Evolutionary conservation across 306 rosid species (phyloP), one percentile per base, ranked within the genome.

Genomic region (Argentina anserina): DNA sequence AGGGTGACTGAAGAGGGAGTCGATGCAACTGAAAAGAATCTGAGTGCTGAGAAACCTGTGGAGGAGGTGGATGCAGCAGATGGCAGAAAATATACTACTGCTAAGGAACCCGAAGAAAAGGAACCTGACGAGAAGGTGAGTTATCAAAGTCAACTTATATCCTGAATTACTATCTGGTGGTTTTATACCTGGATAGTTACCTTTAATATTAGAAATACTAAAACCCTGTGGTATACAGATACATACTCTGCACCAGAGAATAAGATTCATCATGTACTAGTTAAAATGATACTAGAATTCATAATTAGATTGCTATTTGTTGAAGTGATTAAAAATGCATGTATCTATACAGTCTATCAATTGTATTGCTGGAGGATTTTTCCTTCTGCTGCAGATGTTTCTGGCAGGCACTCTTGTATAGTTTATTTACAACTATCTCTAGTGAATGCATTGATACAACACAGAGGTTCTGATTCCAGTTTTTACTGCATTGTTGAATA

Each of bases 111-210:
- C 25, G 96, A 87, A 82, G 96, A 91, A 78, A 86, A 88, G 61
- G 97, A 89, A 75, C 90, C 97, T 1, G 89, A 89, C 87, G 96
- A 89, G 55, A 91, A 89, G 91, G 97, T 94, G 59, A 64, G 47
- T 37, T 71, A 25, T 71, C 42, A 36, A 1, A 36, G 64, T 25
- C n/a, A 25, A 43, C 31, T 28, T 28, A 20, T 31, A 29, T 26
- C 21, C 72, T 29, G 28, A 28, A 46, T 29, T 33, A 25, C 42
- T 67, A 1, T 67, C 41, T 10, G 28, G 28, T 50, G 29, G n/a
- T 26, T 28, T 15, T 26, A 3, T 3, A 28, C 7, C 29, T 29
- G 58, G 71, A 41, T 49, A 15, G 56, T 43, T 42, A 26, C 25
- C 36, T 53, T n/a, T n/a, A n/a, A n/a, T n/a, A 8, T n/a, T 53